These are phyloP conservation scores for Lumnitzera littorea DNA, from an alignment of 345 rosid species.

Conservation along the genomic window DNA sequence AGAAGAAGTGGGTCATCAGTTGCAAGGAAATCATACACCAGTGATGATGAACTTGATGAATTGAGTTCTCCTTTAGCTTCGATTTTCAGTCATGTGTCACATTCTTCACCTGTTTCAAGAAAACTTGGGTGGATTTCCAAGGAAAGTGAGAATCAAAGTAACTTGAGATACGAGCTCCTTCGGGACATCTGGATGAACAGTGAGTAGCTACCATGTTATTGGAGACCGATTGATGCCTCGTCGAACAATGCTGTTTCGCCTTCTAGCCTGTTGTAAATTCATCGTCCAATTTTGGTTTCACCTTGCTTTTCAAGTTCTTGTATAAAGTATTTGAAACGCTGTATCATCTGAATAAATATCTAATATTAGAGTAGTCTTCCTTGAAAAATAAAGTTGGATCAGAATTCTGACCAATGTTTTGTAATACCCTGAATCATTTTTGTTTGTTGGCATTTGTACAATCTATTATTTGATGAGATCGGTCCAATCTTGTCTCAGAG, in stretches of 20 bases:
- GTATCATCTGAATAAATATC: not conserved
- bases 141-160: slow-evolving; percentile 23
- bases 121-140: slow-evolving; percentile 30
- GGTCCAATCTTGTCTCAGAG: too few species aligned
- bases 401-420: too few species aligned
- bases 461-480: too few species aligned
- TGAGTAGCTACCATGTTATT: slow-evolving; percentile 14
- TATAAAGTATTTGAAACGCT: not conserved
- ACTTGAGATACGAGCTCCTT: slow-evolving; percentile 67
- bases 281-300: slow-evolving; percentile 1
- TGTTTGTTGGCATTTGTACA: too few species aligned
- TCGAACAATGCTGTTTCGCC: slow-evolving; percentile 1
- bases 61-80: slow-evolving; percentile 59
- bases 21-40: slow-evolving; percentile 62
- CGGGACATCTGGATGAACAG: slow-evolving; percentile 67
- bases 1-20: slow-evolving; percentile 56
- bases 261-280: slow-evolving; percentile 18
- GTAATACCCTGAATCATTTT: too few species aligned
- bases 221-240: not conserved
- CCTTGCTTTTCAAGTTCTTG: not conserved
- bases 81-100: slow-evolving; percentile 30
- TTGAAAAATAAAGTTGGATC: too few species aligned
- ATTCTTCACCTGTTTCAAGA: slow-evolving; percentile 19
- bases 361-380: too few species aligned
- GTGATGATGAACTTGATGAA: slow-evolving; percentile 92